Evolutionary conservation across 169 alveolate genomes (phyloP).

Genomic region (Perkinsus olseni): DNA sequence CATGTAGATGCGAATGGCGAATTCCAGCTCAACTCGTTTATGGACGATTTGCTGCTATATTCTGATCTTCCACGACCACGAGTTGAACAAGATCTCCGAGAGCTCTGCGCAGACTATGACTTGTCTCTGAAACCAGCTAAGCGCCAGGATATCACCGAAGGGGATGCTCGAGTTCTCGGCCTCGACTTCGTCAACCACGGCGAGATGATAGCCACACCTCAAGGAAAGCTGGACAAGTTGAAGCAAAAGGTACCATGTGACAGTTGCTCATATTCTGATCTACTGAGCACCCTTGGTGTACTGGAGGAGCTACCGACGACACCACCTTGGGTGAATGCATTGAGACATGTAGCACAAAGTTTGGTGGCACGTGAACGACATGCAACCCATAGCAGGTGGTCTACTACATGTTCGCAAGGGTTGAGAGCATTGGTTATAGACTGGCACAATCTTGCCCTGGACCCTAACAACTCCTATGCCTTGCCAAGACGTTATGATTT

Average conservation of each 20-base stretch:
- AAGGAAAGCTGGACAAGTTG: background rate
- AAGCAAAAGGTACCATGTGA: too few relatives aligned
- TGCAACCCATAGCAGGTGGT: too few relatives aligned
- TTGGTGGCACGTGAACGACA: too few relatives aligned
- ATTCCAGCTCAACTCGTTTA: background rate
- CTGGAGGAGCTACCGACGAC: too few relatives aligned
- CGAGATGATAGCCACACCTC: background rate
- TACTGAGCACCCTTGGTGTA: background rate
- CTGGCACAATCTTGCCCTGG: background rate
- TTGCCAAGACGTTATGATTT: background rate
- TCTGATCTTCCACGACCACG: background rate
- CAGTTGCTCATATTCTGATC: background rate
- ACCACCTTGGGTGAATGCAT: too few relatives aligned
- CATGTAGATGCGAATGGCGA: too few relatives aligned
- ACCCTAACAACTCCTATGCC: background rate
- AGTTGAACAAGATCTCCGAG: background rate
- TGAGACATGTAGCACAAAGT: too few relatives aligned
- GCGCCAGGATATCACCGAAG: background rate
- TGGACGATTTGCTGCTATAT: background rate
- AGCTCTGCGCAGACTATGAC: background rate
- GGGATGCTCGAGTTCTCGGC: background rate
- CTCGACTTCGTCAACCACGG: background rate
- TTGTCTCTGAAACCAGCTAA: background rate
- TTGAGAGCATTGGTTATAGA: too few relatives aligned
- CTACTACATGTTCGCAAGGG: too few relatives aligned